Conservation (phyloP, 768 basidiomycete genomes). For the Xerocomellus chrysenteron region DNA sequence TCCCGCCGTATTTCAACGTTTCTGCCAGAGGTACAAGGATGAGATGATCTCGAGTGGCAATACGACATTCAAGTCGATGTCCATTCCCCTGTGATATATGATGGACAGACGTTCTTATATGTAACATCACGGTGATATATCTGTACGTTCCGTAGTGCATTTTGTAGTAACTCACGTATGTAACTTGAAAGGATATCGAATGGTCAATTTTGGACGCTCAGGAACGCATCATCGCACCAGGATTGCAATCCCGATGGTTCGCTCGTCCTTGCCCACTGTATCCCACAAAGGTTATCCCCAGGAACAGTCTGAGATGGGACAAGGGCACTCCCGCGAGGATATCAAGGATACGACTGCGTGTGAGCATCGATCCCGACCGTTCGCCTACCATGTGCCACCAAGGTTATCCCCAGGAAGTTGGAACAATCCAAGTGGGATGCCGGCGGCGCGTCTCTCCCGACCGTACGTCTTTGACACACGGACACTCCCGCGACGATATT, state of each 20-base stretch:
- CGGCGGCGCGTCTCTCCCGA: too few relatives aligned
- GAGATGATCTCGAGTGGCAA: slow-evolving; percentile 11
- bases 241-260: background rate
- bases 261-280: too few relatives aligned
- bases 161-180: background rate
- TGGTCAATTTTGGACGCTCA: background rate
- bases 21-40: slow-evolving; percentile 25
- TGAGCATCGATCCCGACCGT: too few relatives aligned
- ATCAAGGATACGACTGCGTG: too few relatives aligned
- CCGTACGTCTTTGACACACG: too few relatives aligned
- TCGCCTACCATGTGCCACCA: background rate
- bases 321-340: too few relatives aligned
- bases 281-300: too few relatives aligned
- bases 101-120: background rate
- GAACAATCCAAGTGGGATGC: background rate
- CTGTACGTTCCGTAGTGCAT: too few relatives aligned
- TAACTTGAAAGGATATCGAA: background rate
- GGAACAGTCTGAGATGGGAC: too few relatives aligned
- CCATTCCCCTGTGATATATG: slow-evolving; percentile 19
- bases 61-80: slow-evolving; percentile 13
- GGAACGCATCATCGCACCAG: background rate
- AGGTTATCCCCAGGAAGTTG: background rate
- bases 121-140: background rate
- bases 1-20: slow-evolving; percentile 25
- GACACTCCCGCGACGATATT: too few relatives aligned